These are phyloP conservation scores for Tetracladium setigerum DNA, from an alignment of 495 filamentous ascomycete genomes.

Conservation along the genomic window DNA sequence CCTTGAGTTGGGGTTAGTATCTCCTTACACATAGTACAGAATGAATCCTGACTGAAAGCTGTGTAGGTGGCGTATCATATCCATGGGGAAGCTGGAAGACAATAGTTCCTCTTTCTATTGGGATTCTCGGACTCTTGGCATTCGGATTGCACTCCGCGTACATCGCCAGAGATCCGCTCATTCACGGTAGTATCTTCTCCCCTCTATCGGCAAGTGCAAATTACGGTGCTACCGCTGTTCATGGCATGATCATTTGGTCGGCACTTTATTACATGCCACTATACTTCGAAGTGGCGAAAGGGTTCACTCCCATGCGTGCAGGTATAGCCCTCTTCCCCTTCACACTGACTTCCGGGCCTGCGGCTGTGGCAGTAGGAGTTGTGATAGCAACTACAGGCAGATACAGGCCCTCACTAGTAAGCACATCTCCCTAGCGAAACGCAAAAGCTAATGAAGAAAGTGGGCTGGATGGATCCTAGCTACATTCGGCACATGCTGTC, in stretches of 20 bases:
- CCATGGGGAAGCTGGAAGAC: slow-evolving; percentile 44
- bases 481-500: slow-evolving; percentile 36
- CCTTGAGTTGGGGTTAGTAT: slow-evolving; percentile 38
- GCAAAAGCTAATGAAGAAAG: slow-evolving; percentile 25
- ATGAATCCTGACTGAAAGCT: not conserved
- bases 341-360: slow-evolving; percentile 38
- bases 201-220: slow-evolving; percentile 29
- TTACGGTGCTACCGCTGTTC: slow-evolving; percentile 39
- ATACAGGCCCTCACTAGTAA: slow-evolving; percentile 39
- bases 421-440: not conserved
- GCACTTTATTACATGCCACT: slow-evolving; percentile 21
- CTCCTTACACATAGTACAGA: slow-evolving; percentile 7
- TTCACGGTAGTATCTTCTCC: slow-evolving; percentile 32
- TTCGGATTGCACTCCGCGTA: slow-evolving; percentile 40
- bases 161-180: slow-evolving; percentile 34
- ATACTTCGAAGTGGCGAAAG: slow-evolving; percentile 1
- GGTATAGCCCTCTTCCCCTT: slow-evolving; percentile 54
- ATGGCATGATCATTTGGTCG: slow-evolving; percentile 37
- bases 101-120: slow-evolving; percentile 47
- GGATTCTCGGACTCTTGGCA: slow-evolving; percentile 29
- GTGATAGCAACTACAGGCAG: slow-evolving; percentile 37
- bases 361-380: slow-evolving; percentile 38
- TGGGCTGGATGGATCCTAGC: slow-evolving; percentile 46
- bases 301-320: slow-evolving; percentile 41
- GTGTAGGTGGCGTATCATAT: slow-evolving; percentile 37